Evolutionary conservation across 2,329 filamentous ascomycete species (phyloP).

Genomic region (Arthrobotrys sinensis): DNA sequence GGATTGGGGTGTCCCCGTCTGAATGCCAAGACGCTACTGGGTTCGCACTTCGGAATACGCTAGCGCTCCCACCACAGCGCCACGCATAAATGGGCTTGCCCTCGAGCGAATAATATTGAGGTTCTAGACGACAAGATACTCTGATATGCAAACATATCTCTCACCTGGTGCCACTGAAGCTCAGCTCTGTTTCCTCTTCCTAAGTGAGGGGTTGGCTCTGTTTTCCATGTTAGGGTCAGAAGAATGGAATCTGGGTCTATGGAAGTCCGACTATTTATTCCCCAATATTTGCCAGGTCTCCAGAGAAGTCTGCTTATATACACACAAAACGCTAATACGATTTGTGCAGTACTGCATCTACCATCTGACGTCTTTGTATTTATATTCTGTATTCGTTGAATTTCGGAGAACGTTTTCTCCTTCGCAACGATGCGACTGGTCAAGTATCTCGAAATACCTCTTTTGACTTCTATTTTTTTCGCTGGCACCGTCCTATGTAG

Average conservation of each 20-base stretch:
- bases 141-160: background rate
- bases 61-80: background rate
- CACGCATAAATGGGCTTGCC: slow-evolving; percentile 7
- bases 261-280: background rate
- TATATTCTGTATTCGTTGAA: background rate
- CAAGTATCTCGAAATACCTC: background rate
- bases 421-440: background rate
- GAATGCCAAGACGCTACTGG: background rate
- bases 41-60: slow-evolving; percentile 19
- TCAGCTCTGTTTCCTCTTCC: background rate
- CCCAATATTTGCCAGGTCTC: background rate
- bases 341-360: background rate
- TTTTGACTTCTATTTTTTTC: background rate
- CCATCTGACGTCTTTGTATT: background rate
- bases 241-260: no score
- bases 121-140: background rate
- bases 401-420: background rate
- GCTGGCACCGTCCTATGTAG: background rate
- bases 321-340: background rate
- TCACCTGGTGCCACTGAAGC: background rate
- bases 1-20: background rate
- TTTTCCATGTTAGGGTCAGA: background rate
- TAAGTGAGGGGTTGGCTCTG: background rate
- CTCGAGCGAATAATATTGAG: background rate
- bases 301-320: background rate